Evolutionary conservation across 768 basidiomycete genomes (phyloP), one percentile per base, ranked within the genome.

Genomic region (Aureoboletus auriporus): DNA sequence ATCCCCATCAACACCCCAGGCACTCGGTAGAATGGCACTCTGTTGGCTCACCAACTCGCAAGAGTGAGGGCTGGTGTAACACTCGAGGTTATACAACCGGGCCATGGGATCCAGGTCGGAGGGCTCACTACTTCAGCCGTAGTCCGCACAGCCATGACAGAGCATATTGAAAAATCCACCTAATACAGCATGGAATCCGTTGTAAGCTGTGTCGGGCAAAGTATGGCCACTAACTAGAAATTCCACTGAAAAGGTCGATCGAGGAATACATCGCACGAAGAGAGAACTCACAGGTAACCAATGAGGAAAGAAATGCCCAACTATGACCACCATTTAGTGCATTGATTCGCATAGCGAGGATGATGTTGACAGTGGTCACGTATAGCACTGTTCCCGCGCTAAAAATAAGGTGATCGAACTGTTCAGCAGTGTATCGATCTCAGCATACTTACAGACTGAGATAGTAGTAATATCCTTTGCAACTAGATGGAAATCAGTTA

Each of bases 391-490:
- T 42, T 10, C 58, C 60, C 27, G 47, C 61, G 11, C 60, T 63
- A 27, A 35, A 39, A 28, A 14, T 17, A 8, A 26, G 5, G n/a
- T 34, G 16, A 10, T 28, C 9, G 12, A 13, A 23, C 5, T 12
- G 0, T 10, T 49, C 9, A 29, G 20, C 8, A 10, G 16, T 4
- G 27, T 9, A 29, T 1, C n/a, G 9, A 28, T 13, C 6, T 9
- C 6, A 8, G 12, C 5, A 29, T n/a, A 6, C 54, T 46, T 49
- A 63, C 60, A 63, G 41, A 43, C 47, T 57, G 1, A 51, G 8
- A n/a, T 60, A 62, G 27, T 54, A 55, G 36, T 52, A 60, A 51
- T 63, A 62, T 33, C 29, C 2, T 51, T 48, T 63, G 49, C 60
- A 62, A 31, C 60, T 62, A 14, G 7, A 30, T 17, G 20, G 2